Base-by-base conservation (phyloP, 345 rosid species). In the Durio zibethinus region DNA sequence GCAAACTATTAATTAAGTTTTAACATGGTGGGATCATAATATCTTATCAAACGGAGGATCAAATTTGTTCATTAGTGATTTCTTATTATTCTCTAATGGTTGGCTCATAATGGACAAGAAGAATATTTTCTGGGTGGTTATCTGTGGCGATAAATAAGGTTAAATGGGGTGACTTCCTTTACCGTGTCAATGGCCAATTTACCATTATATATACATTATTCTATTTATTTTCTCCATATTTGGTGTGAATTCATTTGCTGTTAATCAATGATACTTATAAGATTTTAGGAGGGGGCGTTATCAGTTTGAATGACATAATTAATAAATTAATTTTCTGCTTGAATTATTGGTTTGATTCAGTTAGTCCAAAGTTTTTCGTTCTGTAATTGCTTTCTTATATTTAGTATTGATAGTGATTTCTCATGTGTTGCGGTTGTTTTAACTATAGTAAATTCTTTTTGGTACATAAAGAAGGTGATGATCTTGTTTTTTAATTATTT, bases 91-190 rank as follows among this genome's bases (percentile, higher is more conserved):
- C 27, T 23, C 57, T 69, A 18, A 69, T 69, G 33, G 23, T 31
- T 68, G 56, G 40, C 25, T 43, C 72, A 6, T 29, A 4, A 40
- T 47, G 53, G 57, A 45, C 38, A 25, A 45, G 23, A 69, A 15
- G 38, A 27, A 69, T 33, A 8, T 69, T 9, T 38, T 25, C 38
- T 68, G 74, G 43, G 43, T 52, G 61, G 45, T n/a, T 20, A 11
- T 72, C 15, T 31, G 27, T n/a, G n/a, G 29, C n/a, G 61, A 72
- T 52, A 20, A 71, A 50, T 18, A 52, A 71, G 75, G 29, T 71
- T 50, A 16, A 50, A 52, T 20, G 23, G 60, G 27, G 43, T n/a
- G 27, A 31, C 29, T 31, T 31, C 43, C 45, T 50, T 71, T 50
- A 10, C 5, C 5, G 61, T 33, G 29, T 71, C 31, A 43, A 50